Percentiles rank a stretch among this genome's conserved stretches.
phyloP scores from a whole-genome alignment of 1,139 yeast genomes.

The Sugiyamaella pinicola region DNA sequence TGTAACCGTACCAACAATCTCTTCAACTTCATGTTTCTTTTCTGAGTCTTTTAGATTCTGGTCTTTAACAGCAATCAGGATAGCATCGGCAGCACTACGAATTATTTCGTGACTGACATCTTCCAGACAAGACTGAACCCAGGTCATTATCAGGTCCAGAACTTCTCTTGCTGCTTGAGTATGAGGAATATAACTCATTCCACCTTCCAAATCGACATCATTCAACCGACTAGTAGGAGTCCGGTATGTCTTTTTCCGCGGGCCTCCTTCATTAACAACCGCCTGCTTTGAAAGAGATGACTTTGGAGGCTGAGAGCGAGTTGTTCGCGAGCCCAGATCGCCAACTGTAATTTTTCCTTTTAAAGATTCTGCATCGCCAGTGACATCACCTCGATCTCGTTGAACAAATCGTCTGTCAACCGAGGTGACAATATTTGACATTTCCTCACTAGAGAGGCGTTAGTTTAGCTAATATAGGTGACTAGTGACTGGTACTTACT shows the following conservation, averaged over 20 bases:
- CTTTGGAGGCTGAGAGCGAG: conserved; percentile 33
- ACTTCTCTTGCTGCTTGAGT: conserved; percentile 48
- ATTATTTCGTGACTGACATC: conserved; percentile 62
- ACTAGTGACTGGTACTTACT: too few species aligned
- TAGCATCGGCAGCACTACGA: conserved; percentile 62
- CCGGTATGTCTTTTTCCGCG: neutral
- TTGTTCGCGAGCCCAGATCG: conserved; percentile 68
- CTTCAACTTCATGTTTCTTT: conserved; percentile 48
- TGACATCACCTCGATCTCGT: conserved; percentile 51
- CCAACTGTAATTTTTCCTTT: conserved; percentile 62
- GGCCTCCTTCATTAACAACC: conserved; percentile 6
- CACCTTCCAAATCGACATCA: conserved; percentile 35
- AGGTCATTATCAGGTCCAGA: conserved; percentile 52
- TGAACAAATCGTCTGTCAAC: conserved; percentile 56
- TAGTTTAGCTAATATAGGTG: neutral
- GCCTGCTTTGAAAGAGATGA: conserved; percentile 29
- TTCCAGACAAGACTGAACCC: conserved; percentile 54
- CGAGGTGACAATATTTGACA: conserved; percentile 74
- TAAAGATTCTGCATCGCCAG: conserved; percentile 69
- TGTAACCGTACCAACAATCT: conserved; percentile 52
- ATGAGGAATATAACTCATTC: conserved; percentile 55
- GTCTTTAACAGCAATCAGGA: conserved; percentile 61
- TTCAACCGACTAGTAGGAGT: conserved; percentile 17
- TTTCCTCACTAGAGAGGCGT: conserved; percentile 34
- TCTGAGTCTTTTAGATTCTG: conserved; percentile 48